Conservation (phyloP, 2,329 filamentous ascomycete genomes). For the Aspergillus sp. region DNA sequence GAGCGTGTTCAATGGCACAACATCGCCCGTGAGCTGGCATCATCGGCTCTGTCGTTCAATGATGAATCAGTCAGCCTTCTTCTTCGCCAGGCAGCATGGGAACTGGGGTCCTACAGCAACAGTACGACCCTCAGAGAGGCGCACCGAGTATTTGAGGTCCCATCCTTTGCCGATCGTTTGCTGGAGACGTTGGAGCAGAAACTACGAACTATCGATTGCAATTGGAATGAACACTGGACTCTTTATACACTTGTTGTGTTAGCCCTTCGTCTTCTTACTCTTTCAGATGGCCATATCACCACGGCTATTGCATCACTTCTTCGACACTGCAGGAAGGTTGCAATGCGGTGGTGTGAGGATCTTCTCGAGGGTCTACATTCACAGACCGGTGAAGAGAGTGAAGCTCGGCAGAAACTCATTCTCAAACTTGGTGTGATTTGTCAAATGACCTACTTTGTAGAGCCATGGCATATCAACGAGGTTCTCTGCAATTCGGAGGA, state of each 20-base stretch:
- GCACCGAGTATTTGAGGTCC: constrained; percentile 11
- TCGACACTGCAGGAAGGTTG: neutral
- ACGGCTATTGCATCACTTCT: neutral
- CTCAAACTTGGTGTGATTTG: constrained; percentile 5
- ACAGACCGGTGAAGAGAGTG: constrained; percentile 1
- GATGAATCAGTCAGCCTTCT: constrained; percentile 43
- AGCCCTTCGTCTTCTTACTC: constrained; percentile 3
- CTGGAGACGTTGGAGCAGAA: constrained; percentile 26
- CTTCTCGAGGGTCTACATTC: neutral
- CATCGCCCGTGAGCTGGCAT: constrained; percentile 48
- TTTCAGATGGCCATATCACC: constrained; percentile 1
- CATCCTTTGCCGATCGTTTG: constrained; percentile 20
- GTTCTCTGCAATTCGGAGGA: constrained; percentile 5
- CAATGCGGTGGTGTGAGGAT: constrained; percentile 5
- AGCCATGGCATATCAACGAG: constrained; percentile 1
- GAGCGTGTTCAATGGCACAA: constrained; percentile 47
- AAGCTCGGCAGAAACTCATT: constrained; percentile 2
- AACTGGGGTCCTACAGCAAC: constrained; percentile 35
- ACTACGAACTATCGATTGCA: constrained; percentile 36
- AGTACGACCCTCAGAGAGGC: constrained; percentile 9
- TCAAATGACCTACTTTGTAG: constrained; percentile 6
- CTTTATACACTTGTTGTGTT: constrained; percentile 16
- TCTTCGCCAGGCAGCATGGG: constrained; percentile 44
- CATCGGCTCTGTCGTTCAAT: constrained; percentile 46
- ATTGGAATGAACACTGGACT: constrained; percentile 46